Conservation (phyloP, 2,329 filamentous ascomycete genomes). For the Neoscytalidium dimidiatum region DNA sequence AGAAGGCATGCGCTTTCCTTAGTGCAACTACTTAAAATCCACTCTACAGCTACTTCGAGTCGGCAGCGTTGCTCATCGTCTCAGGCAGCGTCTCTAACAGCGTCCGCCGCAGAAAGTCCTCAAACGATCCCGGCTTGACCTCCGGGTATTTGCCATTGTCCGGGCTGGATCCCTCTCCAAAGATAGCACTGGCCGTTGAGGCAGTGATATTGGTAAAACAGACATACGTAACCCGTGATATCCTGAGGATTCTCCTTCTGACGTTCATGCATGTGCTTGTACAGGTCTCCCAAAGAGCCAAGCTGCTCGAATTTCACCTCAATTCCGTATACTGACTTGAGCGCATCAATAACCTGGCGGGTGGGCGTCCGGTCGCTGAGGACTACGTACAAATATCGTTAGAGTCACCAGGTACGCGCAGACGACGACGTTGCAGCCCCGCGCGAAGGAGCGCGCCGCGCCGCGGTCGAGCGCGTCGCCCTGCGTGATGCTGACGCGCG, state of each 20-base stretch:
- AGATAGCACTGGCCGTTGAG: not conserved
- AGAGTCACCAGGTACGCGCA: conserved; percentile 48
- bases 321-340: conserved; percentile 30
- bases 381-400: conserved; percentile 27
- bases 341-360: conserved; percentile 27
- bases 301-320: conserved; percentile 25
- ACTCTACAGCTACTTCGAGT: not conserved
- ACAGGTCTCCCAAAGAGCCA: conserved; percentile 32
- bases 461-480: conserved; percentile 29
- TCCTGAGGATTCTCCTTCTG: not conserved
- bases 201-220: not conserved
- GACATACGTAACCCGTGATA: not conserved
- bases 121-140: not conserved
- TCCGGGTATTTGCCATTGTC: not conserved
- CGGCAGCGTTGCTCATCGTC: not conserved
- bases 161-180: not conserved
- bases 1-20: too few species aligned
- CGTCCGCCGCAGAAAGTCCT: not conserved
- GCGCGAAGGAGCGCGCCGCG: conserved; percentile 29
- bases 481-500: conserved; percentile 25
- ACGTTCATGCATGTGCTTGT: not conserved
- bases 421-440: conserved; percentile 40
- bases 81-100: not conserved
- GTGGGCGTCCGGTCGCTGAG: conserved; percentile 36
- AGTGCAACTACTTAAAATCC: too few species aligned